Evolutionary conservation across 345 rosid species (phyloP).

Genomic region (Citrus trifoliata): DNA sequence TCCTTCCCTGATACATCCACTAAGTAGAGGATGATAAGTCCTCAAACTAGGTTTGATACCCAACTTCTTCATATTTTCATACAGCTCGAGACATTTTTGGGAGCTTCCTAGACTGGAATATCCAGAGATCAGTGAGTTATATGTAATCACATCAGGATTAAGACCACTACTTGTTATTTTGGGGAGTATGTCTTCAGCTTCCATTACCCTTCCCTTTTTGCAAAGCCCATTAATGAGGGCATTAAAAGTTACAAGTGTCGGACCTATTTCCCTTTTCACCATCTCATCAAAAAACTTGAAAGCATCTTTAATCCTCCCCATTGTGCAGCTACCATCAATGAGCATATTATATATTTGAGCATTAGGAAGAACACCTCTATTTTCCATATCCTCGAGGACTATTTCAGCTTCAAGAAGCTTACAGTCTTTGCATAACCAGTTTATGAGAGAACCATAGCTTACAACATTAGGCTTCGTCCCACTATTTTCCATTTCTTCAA

Average conservation of each 20-base stretch:
- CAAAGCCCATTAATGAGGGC: slow-evolving; percentile 66
- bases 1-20: slow-evolving; percentile 48
- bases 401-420: slow-evolving; percentile 79
- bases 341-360: slow-evolving; percentile 72
- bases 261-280: slow-evolving; percentile 38
- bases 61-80: slow-evolving; percentile 57
- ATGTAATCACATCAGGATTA: slow-evolving; percentile 65
- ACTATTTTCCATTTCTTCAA: slow-evolving; percentile 72
- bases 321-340: slow-evolving; percentile 51
- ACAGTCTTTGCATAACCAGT: slow-evolving; percentile 63
- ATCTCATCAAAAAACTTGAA: slow-evolving; percentile 63
- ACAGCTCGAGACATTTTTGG: slow-evolving; percentile 54
- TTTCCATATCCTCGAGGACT: slow-evolving; percentile 56
- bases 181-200: slow-evolving; percentile 65
- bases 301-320: slow-evolving; percentile 58
- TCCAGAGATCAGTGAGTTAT: slow-evolving; percentile 72
- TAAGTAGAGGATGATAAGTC: slow-evolving; percentile 60
- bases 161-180: slow-evolving; percentile 46
- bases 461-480: slow-evolving; percentile 60
- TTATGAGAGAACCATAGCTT: slow-evolving; percentile 70
- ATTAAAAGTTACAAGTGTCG: slow-evolving; percentile 76
- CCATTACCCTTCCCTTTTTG: slow-evolving; percentile 44
- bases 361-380: slow-evolving; percentile 55
- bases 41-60: slow-evolving; percentile 54
- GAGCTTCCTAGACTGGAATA: slow-evolving; percentile 45